phyloP scores from a whole-genome alignment of 2,329 filamentous ascomycete species.

The Cladosporium sp. region DNA sequence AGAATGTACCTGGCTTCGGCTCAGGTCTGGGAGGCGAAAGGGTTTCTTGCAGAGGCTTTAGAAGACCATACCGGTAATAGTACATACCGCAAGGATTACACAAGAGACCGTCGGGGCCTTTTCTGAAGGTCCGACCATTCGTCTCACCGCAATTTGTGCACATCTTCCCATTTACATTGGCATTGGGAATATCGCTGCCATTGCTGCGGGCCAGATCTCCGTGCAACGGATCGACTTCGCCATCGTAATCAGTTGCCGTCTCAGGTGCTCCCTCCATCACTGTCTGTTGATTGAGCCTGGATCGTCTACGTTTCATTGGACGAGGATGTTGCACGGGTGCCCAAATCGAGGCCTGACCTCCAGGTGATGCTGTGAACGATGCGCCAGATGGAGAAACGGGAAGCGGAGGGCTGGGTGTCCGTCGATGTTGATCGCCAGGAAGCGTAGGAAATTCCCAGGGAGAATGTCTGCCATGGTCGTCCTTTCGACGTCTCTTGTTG shows the following conservation, averaged over 20 bases:
- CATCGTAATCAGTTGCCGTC: constrained; percentile 7
- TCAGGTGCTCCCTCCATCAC: not conserved
- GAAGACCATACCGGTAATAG: constrained; percentile 23
- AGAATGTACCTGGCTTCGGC: not conserved
- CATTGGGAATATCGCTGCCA: not conserved
- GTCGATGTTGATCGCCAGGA: constrained; percentile 13
- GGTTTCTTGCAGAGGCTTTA: constrained; percentile 21
- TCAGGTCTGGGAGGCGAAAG: not conserved
- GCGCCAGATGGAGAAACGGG: constrained; percentile 1
- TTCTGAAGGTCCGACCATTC: constrained; percentile 20
- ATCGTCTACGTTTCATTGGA: not conserved
- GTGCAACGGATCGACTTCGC: constrained; percentile 4
- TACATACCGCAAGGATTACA: constrained; percentile 28
- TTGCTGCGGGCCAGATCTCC: not conserved
- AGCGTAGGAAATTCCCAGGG: constrained; percentile 25
- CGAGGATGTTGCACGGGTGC: constrained; percentile 15
- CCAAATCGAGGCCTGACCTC: constrained; percentile 17
- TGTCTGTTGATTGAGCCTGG: not conserved
- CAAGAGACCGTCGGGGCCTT: constrained; percentile 24
- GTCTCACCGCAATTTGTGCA: constrained; percentile 26
- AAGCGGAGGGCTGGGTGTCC: constrained; percentile 13
- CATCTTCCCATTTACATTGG: constrained; percentile 11
- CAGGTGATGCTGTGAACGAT: constrained; percentile 8
- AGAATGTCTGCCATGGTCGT: constrained; percentile 6
- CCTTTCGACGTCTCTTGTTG: constrained; percentile 13